Base-by-base conservation (phyloP, 345 rosid genomes). In the Brassica nigra region DNA sequence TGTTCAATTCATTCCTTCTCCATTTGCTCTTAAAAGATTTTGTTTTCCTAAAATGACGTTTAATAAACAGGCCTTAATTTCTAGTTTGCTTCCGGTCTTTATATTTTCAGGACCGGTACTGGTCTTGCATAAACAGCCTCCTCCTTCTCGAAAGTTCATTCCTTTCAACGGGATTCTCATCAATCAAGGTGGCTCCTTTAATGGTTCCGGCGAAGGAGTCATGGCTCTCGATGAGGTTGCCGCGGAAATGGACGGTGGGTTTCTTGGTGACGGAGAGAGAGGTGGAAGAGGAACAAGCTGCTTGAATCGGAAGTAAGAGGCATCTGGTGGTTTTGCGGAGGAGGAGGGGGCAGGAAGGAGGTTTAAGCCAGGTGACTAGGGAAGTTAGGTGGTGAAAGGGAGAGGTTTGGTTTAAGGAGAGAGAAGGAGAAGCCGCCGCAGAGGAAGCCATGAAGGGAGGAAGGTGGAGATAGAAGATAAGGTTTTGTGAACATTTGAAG, bases 91-190 rank as follows among this genome's bases (percentile, higher is more conserved):
- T 23, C 27, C 27, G 27, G 27, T 23, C 27, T 23, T 23, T 1
- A 23, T 23, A 23, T 23, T 23, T 23, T 23, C 27, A 23, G 27
- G 27, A 23, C 27, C 27, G 27, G 27, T 23, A 23, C 27, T 23
- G 27, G 85, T 90, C 93, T 72, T 86, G 90, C 80, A 87, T 76
- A 76, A 90, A 88, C 28, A 90, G 58, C 67, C 87, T 83, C 63
- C 85, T 79, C 6, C 83, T 36, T 6, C 77, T 68, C 8, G 69
- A 37, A 20, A 77, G 62, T 65, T 11, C 75, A 34, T 64, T 78
- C 74, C 87, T 84, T 44, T 80, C 44, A 11, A 67, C 88, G 1
- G 86, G 79, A 71, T 84, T 84, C 34, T 88, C 87, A 59, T 75
- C 39, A 49, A 18, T 18, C 18, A 76, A 83, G 27, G 44, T 61